Base-by-base conservation (phyloP, 2,329 filamentous ascomycete species). In the Graphilbum ipis-grandicollis region DNA sequence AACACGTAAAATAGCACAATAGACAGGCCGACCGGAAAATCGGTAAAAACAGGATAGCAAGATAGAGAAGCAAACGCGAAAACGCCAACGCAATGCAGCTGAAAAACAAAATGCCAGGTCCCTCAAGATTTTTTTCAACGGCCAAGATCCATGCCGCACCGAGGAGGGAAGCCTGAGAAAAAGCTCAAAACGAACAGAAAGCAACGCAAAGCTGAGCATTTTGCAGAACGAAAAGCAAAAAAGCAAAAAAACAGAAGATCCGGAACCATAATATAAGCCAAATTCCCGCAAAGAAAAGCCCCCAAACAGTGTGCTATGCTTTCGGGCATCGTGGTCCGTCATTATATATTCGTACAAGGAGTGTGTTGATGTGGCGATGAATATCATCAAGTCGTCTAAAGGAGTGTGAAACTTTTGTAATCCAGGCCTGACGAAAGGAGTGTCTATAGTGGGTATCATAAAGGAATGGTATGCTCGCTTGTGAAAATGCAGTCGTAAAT, bases 261-360 rank as follows among this genome's bases (percentile, higher is more conserved):
- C 10, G 6, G 25, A 34, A 33, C 35, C 19, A 36, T 17, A 35
- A 34, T 40, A 39, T 35, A 40, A 32, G 33, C 41, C 37, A 36
- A 33, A 44, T 44, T 34, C 23, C 28, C 19, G 19, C 30, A 39
- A 38, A 49, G 47, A 47, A 60, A 60, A 58, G 23, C 64, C 60
- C 62, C 22, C 37, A 35, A 37, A 21, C 38, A 40, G 31, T 36
- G 15, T 63, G 65, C 65, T 66, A 68, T 69, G 65, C 64, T 66
- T 55, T 62, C 60, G 60, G 58, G 59, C 56, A 59, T 59, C 53
- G 53, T 58, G 48, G 51, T 54, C 53, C 38, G 51, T 53, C 47
- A 43, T 50, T 43, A 42, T 41, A 23, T 34, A 34, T 33, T 56
- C 51, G 54, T 44, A 5, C 56, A 63, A 61, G 59, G 61, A 65